These are phyloP conservation scores for Venturia asperata DNA, from an alignment of 2,329 filamentous ascomycete genomes.

Conservation along the genomic window DNA sequence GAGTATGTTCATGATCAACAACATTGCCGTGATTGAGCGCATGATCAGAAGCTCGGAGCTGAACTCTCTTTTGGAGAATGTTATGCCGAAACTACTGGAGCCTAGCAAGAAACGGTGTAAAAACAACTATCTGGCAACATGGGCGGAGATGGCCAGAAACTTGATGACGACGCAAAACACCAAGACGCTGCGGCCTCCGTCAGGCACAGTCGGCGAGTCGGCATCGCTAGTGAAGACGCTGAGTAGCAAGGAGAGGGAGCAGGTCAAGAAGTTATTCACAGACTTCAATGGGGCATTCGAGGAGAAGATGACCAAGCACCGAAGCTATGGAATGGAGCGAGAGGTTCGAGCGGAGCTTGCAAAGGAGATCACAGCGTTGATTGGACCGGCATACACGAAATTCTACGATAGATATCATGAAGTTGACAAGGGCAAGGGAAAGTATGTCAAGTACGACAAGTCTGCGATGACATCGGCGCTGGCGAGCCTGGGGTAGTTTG, in stretches of 20 bases:
- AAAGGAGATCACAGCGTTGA: constrained; percentile 79
- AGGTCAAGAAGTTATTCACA: constrained; percentile 92
- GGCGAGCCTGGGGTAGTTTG: constrained; percentile 37
- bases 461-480: constrained; percentile 60
- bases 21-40: constrained; percentile 73
- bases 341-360: constrained; percentile 77
- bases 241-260: constrained; percentile 85
- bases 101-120: constrained; percentile 82
- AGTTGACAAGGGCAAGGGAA: constrained; percentile 94
- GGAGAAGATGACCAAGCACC: constrained; percentile 76
- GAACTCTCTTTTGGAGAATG: constrained; percentile 51
- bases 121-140: constrained; percentile 73
- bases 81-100: constrained; percentile 45
- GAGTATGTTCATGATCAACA: constrained; percentile 89
- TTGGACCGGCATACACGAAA: constrained; percentile 87
- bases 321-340: constrained; percentile 77
- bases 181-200: constrained; percentile 62
- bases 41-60: constrained; percentile 79
- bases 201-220: constrained; percentile 62
- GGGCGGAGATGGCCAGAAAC: constrained; percentile 80
- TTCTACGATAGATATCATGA: constrained; percentile 98
- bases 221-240: constrained; percentile 76
- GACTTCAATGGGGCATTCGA: constrained; percentile 88
- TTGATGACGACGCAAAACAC: constrained; percentile 88
- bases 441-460: constrained; percentile 98